A percentile compares a stretch with the other conserved stretches of the same genome.
These are phyloP conservation scores for Decorospora gaudefroyi DNA, from an alignment of 2,329 filamentous ascomycete genomes.

Conservation along the genomic window DNA sequence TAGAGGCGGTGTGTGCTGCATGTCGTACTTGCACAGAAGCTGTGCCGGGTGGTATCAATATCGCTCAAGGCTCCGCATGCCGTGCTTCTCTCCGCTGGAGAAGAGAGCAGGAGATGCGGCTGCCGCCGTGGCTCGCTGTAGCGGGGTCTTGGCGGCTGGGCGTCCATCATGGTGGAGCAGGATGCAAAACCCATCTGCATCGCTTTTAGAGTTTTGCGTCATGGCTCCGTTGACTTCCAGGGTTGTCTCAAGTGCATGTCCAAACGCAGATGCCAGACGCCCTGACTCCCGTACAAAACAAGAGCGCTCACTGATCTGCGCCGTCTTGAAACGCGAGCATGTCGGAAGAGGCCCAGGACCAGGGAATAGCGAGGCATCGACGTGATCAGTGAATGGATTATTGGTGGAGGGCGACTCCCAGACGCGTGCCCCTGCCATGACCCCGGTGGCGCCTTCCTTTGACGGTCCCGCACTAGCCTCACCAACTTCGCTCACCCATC, in stretches of 20 bases:
- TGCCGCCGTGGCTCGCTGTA: conserved; percentile 16
- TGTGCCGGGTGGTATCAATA: conserved; percentile 41
- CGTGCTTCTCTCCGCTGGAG: conserved; percentile 19
- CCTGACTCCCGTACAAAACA: too few species aligned
- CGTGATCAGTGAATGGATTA: conserved; percentile 5
- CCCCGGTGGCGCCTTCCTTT: conserved; percentile 3
- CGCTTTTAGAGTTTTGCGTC: too few species aligned
- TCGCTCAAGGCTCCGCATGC: conserved; percentile 26
- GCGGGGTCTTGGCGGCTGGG: conserved; percentile 20
- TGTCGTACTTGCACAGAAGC: conserved; percentile 34
- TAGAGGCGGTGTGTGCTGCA: conserved; percentile 39
- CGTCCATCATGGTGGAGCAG: conserved; percentile 31
- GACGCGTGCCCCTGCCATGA: conserved; percentile 6
- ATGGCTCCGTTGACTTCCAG: too few species aligned
- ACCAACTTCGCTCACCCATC: conserved; percentile 12
- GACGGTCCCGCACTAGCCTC: conserved; percentile 1
- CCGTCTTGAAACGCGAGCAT: conserved; percentile 13
- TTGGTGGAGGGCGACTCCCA: conserved; percentile 1
- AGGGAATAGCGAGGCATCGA: conserved; percentile 19
- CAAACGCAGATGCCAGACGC: too few species aligned
- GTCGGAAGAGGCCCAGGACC: conserved; percentile 16
- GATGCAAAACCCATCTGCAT: conserved; percentile 23
- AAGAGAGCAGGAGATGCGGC: conserved; percentile 18
- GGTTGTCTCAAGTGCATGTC: too few species aligned
- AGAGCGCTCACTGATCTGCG: neutral